phyloP scores from a whole-genome alignment of 1,284 basidiomycete genomes.

The Cutaneotrichosporon cutaneum region DNA sequence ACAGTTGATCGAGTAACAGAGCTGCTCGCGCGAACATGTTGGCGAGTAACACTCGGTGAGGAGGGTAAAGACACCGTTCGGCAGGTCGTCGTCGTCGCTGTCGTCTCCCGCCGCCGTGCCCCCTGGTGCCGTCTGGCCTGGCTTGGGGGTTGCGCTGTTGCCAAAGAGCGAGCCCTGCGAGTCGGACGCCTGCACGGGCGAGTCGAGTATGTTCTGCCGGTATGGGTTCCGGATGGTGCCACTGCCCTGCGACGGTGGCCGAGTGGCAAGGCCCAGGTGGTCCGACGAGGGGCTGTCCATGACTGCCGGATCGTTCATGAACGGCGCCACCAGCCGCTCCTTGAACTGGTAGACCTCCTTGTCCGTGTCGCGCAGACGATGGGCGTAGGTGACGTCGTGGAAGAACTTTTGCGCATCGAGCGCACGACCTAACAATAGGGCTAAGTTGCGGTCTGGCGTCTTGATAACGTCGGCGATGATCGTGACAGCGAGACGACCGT shows the following conservation, averaged over 20 bases:
- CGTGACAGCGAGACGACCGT: constrained; percentile 94
- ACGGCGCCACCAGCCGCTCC: constrained; percentile 50
- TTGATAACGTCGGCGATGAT: constrained; percentile 97
- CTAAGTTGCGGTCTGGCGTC: constrained; percentile 94
- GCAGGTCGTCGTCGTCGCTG: constrained; percentile 62
- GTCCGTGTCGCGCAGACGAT: constrained; percentile 84
- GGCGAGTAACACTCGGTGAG: constrained; percentile 98
- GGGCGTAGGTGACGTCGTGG: constrained; percentile 98
- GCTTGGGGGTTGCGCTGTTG: background rate
- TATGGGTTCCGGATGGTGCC: constrained; percentile 12
- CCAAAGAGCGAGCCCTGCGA: constrained; percentile 31
- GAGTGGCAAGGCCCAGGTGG: constrained; percentile 17
- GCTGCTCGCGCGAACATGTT: constrained; percentile 85
- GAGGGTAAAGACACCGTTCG: constrained; percentile 93
- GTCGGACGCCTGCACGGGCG: constrained; percentile 14
- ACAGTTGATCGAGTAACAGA: constrained; percentile 97
- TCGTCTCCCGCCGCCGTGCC: background rate
- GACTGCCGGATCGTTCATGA: constrained; percentile 31
- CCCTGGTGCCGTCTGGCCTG: background rate
- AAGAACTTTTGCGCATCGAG: constrained; percentile 99
- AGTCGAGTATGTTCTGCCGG: constrained; percentile 8
- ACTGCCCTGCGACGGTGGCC: constrained; percentile 33
- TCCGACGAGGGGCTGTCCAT: constrained; percentile 34
- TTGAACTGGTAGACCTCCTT: constrained; percentile 91
- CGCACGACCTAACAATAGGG: constrained; percentile 87